A percentile compares a stretch with the other conserved stretches of the same genome.
Evolutionary conservation across 108 stramenopile species (phyloP).

Genomic region (Fragilaria radians): DNA sequence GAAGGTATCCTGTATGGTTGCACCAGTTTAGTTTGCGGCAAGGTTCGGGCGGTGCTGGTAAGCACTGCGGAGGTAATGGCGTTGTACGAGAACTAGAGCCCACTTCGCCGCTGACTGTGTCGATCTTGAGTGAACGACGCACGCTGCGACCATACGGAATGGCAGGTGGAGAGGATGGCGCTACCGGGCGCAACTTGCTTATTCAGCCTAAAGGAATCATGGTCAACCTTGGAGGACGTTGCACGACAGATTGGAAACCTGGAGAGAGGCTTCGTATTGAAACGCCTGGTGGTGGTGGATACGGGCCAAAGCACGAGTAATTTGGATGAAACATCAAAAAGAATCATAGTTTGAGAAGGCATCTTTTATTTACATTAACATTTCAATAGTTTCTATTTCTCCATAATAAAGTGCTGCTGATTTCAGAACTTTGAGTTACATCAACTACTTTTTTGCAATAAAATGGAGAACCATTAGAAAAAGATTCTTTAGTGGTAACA

Average conservation of each 20-base stretch:
- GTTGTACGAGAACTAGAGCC: constrained; percentile 94
- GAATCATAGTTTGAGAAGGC: too few species aligned
- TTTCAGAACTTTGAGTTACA: too few species aligned
- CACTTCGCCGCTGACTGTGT: constrained; percentile 85
- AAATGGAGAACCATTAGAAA: too few species aligned
- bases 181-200: constrained; percentile 83
- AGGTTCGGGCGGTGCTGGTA: constrained; percentile 91
- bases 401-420: too few species aligned
- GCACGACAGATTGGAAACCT: constrained; percentile 65
- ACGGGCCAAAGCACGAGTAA: constrained; percentile 23
- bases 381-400: too few species aligned
- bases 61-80: constrained; percentile 91
- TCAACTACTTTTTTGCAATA: too few species aligned
- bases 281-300: constrained; percentile 91
- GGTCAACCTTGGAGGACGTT: constrained; percentile 91
- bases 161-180: constrained; percentile 84
- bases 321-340: too few species aligned
- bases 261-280: constrained; percentile 87
- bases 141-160: constrained; percentile 91
- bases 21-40: constrained; percentile 82
- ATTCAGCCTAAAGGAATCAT: constrained; percentile 55
- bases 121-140: constrained; percentile 93
- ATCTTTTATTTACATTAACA: too few species aligned
- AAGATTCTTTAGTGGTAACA: too few species aligned
- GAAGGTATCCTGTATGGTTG: constrained; percentile 91